Conservation (phyloP, 2,329 filamentous ascomycete genomes). For the Aspergillus transmontanensis region DNA sequence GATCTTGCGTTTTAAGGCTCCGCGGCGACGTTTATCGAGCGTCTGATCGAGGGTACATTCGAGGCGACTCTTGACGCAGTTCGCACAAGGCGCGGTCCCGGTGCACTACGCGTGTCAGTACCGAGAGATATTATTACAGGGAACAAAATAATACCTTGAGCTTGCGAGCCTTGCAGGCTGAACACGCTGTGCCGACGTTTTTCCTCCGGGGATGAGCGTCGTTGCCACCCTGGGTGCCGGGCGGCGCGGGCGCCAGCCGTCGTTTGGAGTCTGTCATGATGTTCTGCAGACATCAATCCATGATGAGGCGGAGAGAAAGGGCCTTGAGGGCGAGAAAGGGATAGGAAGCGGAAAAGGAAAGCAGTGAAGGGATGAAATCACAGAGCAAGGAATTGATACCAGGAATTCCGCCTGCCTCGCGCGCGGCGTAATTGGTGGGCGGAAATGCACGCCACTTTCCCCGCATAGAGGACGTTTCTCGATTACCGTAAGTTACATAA, state of each 20-base stretch:
- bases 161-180: slow-evolving; percentile 28
- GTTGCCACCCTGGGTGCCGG: slow-evolving; percentile 13
- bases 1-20: slow-evolving; percentile 30
- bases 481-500: background rate
- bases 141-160: slow-evolving; percentile 23
- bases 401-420: background rate
- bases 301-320: slow-evolving; percentile 1
- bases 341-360: background rate
- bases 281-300: slow-evolving; percentile 12
- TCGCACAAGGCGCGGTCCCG: slow-evolving; percentile 25
- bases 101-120: slow-evolving; percentile 20
- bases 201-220: slow-evolving; percentile 22
- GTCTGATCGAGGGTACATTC: slow-evolving; percentile 27
- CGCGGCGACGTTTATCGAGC: slow-evolving; percentile 26
- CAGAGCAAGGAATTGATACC: background rate
- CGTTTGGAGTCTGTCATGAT: slow-evolving; percentile 21
- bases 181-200: slow-evolving; percentile 29
- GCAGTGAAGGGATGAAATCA: slow-evolving; percentile 1
- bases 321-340: background rate
- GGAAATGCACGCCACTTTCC: slow-evolving; percentile 9
- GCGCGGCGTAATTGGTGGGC: background rate
- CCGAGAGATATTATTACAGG: background rate
- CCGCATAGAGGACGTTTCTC: background rate
- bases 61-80: slow-evolving; percentile 24
- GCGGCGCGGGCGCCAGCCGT: slow-evolving; percentile 19